A percentile compares a stretch with the other conserved stretches of the same genome.
Conservation (phyloP, 495 filamentous ascomycete species). For the Penicillium malachiteum region DNA sequence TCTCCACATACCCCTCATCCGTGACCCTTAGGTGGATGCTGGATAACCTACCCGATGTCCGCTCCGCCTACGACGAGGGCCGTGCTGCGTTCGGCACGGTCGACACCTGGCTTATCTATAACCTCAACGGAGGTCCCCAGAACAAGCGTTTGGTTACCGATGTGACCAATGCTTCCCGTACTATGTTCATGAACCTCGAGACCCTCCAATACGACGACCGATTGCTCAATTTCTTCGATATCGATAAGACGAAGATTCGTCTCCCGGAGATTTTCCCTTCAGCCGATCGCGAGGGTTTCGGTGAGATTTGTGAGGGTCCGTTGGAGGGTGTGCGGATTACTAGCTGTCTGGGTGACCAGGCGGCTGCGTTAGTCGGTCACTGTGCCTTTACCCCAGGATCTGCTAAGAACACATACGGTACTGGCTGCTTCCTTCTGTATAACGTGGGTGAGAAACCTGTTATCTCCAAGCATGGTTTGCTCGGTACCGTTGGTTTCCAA, state of each 20-base stretch:
- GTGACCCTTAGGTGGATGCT: conserved; percentile 88
- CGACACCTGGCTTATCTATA: conserved; percentile 89
- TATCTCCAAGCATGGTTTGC: conserved; percentile 82
- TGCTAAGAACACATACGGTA: conserved; percentile 97
- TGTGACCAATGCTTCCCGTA: conserved; percentile 87
- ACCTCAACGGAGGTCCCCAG: conserved; percentile 78
- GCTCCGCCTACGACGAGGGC: conserved; percentile 74
- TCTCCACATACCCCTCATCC: conserved; percentile 92
- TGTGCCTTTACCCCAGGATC: conserved; percentile 82
- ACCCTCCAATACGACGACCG: conserved; percentile 83
- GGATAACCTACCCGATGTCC: conserved; percentile 67
- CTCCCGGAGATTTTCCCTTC: conserved; percentile 87
- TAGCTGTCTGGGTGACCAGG: conserved; percentile 91
- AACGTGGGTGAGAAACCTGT: conserved; percentile 91
- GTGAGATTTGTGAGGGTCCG: conserved; percentile 61
- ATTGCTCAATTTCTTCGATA: conserved; percentile 77
- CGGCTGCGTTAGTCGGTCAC: conserved; percentile 87
- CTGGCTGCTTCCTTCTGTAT: conserved; percentile 92
- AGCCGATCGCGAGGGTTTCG: conserved; percentile 74
- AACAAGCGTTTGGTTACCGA: conserved; percentile 79
- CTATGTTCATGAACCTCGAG: conserved; percentile 95
- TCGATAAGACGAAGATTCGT: conserved; percentile 71
- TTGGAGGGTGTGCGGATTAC: conserved; percentile 78
- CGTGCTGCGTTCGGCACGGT: conserved; percentile 90
- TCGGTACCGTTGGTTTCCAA: conserved; percentile 87